phyloP scores from a whole-genome alignment of 208 protist genomes.

The Trypanosoma cruzi region DNA sequence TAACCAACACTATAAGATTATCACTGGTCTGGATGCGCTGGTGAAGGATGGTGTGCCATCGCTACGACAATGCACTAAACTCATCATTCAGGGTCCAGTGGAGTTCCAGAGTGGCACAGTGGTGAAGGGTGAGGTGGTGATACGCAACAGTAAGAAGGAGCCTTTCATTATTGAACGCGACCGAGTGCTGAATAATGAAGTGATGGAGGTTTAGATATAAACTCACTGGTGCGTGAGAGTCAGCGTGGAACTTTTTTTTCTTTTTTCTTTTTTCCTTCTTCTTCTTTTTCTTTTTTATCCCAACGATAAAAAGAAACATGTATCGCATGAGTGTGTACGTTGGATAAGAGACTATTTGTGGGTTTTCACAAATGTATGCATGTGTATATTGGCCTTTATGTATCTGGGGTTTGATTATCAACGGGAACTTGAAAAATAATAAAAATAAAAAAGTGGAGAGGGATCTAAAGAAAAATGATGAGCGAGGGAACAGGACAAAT shows the following conservation, averaged over 20 bases:
- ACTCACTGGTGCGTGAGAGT: constrained; percentile 5
- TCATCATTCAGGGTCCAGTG: constrained; percentile 65
- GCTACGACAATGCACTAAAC: constrained; percentile 53
- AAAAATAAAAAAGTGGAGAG: too few relatives aligned
- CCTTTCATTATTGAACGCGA: constrained; percentile 44
- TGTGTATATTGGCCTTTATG: too few relatives aligned
- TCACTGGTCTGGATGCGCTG: constrained; percentile 64
- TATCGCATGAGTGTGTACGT: too few relatives aligned
- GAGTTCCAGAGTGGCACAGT: constrained; percentile 57
- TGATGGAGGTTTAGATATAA: constrained; percentile 16
- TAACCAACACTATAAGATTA: constrained; percentile 74
- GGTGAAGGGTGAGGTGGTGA: constrained; percentile 64
- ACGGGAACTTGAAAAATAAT: too few relatives aligned
- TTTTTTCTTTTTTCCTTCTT: too few relatives aligned
- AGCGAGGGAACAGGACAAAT: too few relatives aligned
- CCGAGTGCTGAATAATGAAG: constrained; percentile 52
- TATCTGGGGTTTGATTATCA: too few relatives aligned
- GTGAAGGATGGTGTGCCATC: constrained; percentile 66
- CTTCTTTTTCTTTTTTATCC: neutral
- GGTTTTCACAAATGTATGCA: too few relatives aligned
- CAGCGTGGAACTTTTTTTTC: too few relatives aligned
- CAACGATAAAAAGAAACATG: too few relatives aligned
- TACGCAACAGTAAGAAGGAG: constrained; percentile 50
- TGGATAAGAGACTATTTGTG: too few relatives aligned
- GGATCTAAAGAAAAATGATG: too few relatives aligned